phyloP scores from a whole-genome alignment of 2,329 filamentous ascomycete species.

The Nemania diffusa region DNA sequence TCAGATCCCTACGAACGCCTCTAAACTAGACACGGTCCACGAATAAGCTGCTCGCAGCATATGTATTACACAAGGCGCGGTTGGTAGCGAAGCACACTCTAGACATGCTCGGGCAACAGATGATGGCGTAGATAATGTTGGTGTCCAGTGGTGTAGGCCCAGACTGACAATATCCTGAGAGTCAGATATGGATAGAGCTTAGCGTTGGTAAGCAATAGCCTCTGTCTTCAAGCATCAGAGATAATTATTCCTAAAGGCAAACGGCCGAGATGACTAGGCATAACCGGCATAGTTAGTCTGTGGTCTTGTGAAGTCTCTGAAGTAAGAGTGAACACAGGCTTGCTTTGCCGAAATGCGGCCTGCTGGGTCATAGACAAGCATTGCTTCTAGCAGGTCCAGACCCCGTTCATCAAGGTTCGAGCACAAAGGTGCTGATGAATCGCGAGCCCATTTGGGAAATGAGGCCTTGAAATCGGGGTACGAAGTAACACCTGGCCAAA shows the following conservation, averaged over 20 bases:
- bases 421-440: conserved; percentile 73
- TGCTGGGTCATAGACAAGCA: conserved; percentile 89
- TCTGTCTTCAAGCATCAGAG: conserved; percentile 32
- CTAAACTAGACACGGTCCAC: conserved; percentile 21
- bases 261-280: conserved; percentile 23
- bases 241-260: conserved; percentile 14
- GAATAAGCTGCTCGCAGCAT: conserved; percentile 13
- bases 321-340: conserved; percentile 86
- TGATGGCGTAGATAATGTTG: conserved; percentile 30
- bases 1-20: conserved; percentile 30
- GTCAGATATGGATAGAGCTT: conserved; percentile 39
- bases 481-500: conserved; percentile 92
- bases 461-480: conserved; percentile 94
- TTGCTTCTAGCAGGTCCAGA: conserved; percentile 72
- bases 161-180: conserved; percentile 44
- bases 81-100: conserved; percentile 16
- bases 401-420: conserved; percentile 77
- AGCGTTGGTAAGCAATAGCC: conserved; percentile 33
- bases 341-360: conserved; percentile 90
- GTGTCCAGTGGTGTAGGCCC: conserved; percentile 27
- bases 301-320: conserved; percentile 57
- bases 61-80: conserved; percentile 20
- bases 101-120: conserved; percentile 29
- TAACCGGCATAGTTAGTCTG: conserved; percentile 41
- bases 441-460: conserved; percentile 89